phyloP scores from a whole-genome alignment of 2,329 filamentous ascomycete species.

The Aspergillus piperis region DNA sequence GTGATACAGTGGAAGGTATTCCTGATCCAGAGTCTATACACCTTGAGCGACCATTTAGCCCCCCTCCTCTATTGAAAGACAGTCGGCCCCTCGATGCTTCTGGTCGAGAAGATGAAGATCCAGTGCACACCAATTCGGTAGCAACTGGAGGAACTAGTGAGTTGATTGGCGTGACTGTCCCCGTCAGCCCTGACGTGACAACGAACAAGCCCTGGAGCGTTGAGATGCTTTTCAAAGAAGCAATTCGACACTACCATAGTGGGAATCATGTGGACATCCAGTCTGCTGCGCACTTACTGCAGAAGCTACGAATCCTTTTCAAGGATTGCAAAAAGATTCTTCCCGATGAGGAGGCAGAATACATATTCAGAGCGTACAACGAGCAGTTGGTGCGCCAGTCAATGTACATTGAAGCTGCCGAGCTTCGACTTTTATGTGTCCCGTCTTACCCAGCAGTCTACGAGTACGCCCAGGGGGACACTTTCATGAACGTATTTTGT shows the following conservation, averaged over 20 bases:
- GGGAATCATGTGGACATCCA: slow-evolving; percentile 42
- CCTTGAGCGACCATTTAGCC: slow-evolving; percentile 49
- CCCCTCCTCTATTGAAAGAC: slow-evolving; percentile 39
- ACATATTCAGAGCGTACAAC: slow-evolving; percentile 60
- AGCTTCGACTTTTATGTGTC: slow-evolving; percentile 58
- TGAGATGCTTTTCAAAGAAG: slow-evolving; percentile 41
- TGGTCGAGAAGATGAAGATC: slow-evolving; percentile 9
- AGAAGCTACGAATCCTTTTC: slow-evolving; percentile 43
- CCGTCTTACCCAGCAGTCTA: slow-evolving; percentile 59
- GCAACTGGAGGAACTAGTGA: slow-evolving; percentile 21
- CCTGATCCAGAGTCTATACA: slow-evolving; percentile 31
- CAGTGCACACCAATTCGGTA: neutral
- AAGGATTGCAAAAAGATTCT: slow-evolving; percentile 40
- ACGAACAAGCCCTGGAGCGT: slow-evolving; percentile 43
- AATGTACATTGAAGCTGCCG: slow-evolving; percentile 53
- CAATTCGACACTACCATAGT: slow-evolving; percentile 43
- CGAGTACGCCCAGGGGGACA: slow-evolving; percentile 58
- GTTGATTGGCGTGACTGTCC: slow-evolving; percentile 30
- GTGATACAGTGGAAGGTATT: slow-evolving; percentile 27
- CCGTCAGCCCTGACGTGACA: slow-evolving; percentile 33
- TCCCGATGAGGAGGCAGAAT: slow-evolving; percentile 53
- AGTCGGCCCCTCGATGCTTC: slow-evolving; percentile 30
- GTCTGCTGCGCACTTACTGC: slow-evolving; percentile 44
- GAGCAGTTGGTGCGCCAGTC: slow-evolving; percentile 52
- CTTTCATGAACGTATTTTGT: slow-evolving; percentile 57